Evolutionary conservation across 2,329 filamentous ascomycete species (phyloP).

Genomic region (Plenodomus lindquistii): DNA sequence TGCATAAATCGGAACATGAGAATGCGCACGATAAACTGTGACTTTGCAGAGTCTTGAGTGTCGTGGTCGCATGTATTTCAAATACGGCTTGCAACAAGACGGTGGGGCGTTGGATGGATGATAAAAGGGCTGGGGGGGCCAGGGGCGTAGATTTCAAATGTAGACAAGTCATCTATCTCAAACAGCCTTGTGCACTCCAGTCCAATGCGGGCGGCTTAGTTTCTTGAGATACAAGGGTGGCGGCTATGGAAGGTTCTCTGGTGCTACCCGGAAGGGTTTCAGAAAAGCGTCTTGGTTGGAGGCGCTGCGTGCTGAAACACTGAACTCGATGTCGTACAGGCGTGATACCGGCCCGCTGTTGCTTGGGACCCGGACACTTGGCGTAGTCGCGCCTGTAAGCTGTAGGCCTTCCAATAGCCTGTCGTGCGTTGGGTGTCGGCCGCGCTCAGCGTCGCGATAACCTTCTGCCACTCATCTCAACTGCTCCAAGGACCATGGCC

Average conservation of each 20-base stretch:
- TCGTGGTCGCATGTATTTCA: background rate
- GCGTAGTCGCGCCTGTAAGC: conserved; percentile 11
- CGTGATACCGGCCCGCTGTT: background rate
- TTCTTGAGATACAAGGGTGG: conserved; percentile 12
- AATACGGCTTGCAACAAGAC: background rate
- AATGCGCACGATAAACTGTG: background rate
- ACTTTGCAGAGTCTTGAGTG: background rate
- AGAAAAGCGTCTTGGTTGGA: conserved; percentile 22
- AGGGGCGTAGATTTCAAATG: background rate
- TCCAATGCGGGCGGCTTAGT: conserved; percentile 3
- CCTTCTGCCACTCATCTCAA: too few relatives aligned
- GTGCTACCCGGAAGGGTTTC: conserved; percentile 34
- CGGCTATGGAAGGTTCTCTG: conserved; percentile 19
- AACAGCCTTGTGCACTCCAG: conserved; percentile 2
- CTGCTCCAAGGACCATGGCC: too few relatives aligned
- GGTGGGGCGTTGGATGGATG: background rate
- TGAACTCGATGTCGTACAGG: conserved; percentile 9
- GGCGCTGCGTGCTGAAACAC: conserved; percentile 35
- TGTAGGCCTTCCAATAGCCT: conserved; percentile 12
- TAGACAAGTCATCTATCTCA: background rate
- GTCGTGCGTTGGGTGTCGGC: too few relatives aligned
- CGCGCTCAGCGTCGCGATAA: too few relatives aligned
- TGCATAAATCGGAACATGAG: background rate
- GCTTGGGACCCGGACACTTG: conserved; percentile 23
- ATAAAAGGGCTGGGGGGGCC: background rate